These are phyloP conservation scores for Penicillium diatomitis DNA, from an alignment of 495 filamentous ascomycete species.

Conservation along the genomic window DNA sequence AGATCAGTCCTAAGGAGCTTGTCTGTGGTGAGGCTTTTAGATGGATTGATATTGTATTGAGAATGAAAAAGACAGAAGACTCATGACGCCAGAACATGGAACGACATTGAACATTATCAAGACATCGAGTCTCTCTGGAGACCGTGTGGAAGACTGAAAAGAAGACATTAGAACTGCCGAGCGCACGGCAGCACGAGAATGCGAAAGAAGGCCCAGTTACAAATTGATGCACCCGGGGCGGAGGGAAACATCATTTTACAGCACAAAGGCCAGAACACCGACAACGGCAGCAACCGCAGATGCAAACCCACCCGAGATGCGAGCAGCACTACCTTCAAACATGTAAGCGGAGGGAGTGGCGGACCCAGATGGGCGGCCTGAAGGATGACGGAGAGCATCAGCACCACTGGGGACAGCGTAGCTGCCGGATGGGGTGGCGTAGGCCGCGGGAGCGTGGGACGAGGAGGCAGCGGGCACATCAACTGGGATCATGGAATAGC, in stretches of 20 bases:
- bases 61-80: not conserved
- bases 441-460: slow-evolving; percentile 2
- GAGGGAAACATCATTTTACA: slow-evolving; percentile 12
- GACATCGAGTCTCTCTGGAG: too few species aligned
- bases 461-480: slow-evolving; percentile 20
- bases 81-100: slow-evolving; percentile 4
- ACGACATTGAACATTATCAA: slow-evolving; percentile 9
- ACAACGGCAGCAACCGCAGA: slow-evolving; percentile 20
- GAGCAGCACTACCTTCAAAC: slow-evolving; percentile 22
- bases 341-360: slow-evolving; percentile 10
- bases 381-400: slow-evolving; percentile 8
- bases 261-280: slow-evolving; percentile 24
- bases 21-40: not conserved
- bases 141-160: too few species aligned
- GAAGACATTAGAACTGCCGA: too few species aligned
- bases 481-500: slow-evolving; percentile 24
- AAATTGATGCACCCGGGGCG: not conserved
- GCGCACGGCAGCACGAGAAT: too few species aligned
- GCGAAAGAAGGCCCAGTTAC: not conserved
- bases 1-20: too few species aligned
- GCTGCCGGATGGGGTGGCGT: slow-evolving; percentile 4
- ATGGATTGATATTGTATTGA: too few species aligned
- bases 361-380: slow-evolving; percentile 7
- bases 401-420: slow-evolving; percentile 8
- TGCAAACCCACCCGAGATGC: slow-evolving; percentile 19